Conservation (phyloP, 1,284 basidiomycete genomes). For the Bjerkandera adusta region DNA sequence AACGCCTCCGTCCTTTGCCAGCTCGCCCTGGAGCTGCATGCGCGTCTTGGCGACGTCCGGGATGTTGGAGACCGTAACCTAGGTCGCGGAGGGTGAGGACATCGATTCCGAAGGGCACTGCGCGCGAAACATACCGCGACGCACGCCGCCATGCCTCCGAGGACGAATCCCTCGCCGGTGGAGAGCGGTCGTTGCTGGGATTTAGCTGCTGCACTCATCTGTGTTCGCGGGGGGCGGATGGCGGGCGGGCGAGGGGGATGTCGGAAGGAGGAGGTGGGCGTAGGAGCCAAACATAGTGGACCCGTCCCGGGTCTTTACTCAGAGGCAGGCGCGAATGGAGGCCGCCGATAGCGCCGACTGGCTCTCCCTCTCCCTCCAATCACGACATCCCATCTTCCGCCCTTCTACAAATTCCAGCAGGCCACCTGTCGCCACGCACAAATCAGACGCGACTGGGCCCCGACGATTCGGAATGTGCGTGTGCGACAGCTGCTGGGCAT, state of each 20-base stretch:
- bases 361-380: neutral
- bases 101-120: neutral
- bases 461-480: too few relatives aligned
- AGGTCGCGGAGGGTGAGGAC: constrained; percentile 3
- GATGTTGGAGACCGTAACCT: constrained; percentile 84
- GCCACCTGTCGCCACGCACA: too few relatives aligned
- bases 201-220: constrained; percentile 19
- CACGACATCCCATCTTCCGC: too few relatives aligned
- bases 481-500: too few relatives aligned
- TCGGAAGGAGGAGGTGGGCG: neutral
- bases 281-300: neutral
- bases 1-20: constrained; percentile 69
- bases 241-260: neutral
- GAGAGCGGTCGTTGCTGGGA: constrained; percentile 40
- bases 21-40: constrained; percentile 91
- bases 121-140: constrained; percentile 63
- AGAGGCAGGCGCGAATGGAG: too few relatives aligned
- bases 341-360: constrained; percentile 2
- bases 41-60: constrained; percentile 95
- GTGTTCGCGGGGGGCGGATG: neutral
- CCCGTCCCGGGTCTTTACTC: neutral
- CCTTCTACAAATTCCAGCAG: too few relatives aligned
- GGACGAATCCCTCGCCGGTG: constrained; percentile 77
- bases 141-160: constrained; percentile 86
- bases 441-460: too few relatives aligned